Conservation (phyloP, 441 rosid species). For the Populus trichocarpa region DNA sequence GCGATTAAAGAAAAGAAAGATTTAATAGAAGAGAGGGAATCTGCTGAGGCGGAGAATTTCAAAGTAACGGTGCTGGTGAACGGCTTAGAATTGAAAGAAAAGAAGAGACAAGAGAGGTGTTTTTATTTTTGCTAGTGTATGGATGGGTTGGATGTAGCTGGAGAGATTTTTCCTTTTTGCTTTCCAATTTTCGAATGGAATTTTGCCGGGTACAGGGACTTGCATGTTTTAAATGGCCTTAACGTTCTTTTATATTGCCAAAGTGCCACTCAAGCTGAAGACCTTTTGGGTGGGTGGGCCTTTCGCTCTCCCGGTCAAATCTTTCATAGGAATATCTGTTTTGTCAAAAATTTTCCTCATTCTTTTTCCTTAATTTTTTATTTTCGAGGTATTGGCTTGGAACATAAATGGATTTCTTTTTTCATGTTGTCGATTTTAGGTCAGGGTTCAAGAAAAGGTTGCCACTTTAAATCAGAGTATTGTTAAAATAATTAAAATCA, state of each 20-base stretch:
- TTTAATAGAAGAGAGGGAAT: conserved; percentile 17
- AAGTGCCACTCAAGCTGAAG: not conserved
- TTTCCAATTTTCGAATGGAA: not conserved
- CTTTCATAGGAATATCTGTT: not conserved
- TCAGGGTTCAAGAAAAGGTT: too few relatives aligned
- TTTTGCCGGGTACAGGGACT: conserved; percentile 18
- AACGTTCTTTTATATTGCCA: not conserved
- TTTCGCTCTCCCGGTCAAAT: conserved; percentile 1
- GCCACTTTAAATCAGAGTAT: too few relatives aligned
- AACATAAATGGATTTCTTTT: too few relatives aligned
- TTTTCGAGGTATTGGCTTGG: too few relatives aligned
- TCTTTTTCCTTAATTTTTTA: not conserved
- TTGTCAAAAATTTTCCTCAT: not conserved
- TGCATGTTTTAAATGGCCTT: not conserved
- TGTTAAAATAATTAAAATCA: too few relatives aligned
- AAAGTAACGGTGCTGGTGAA: conserved; percentile 34
- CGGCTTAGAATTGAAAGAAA: too few relatives aligned
- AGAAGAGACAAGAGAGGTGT: too few relatives aligned
- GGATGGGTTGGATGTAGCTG: conserved; percentile 13
- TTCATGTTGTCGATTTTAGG: too few relatives aligned
- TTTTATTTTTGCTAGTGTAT: not conserved
- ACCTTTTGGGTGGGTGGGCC: not conserved
- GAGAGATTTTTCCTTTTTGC: conserved; percentile 11
- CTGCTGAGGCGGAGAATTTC: conserved; percentile 48
- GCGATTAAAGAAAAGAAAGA: conserved; percentile 6